phyloP scores from a whole-genome alignment of 2,329 filamentous ascomycete species.

The Neopestalotiopsis sp. region DNA sequence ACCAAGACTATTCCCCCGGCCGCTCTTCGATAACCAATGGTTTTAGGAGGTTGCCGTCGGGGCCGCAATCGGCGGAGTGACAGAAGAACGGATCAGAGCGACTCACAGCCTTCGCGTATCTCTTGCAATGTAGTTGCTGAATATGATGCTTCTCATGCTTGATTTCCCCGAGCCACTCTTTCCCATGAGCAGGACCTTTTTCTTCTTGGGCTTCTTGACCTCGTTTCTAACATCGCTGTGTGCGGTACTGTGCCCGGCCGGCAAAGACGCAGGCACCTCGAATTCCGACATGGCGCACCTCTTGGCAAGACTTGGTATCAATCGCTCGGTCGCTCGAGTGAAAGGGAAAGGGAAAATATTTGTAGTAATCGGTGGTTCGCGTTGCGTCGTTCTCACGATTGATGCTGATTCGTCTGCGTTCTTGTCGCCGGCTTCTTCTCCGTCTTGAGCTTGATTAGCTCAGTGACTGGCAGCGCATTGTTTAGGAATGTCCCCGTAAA shows the following conservation, averaged over 20 bases:
- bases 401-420: background rate
- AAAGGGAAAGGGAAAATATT: too few species aligned
- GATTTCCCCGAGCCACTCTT: constrained; percentile 98
- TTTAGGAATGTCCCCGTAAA: background rate
- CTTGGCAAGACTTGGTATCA: background rate
- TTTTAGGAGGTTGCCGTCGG: constrained; percentile 4
- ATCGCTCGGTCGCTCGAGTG: background rate
- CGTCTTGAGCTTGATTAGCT: background rate
- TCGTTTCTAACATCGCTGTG: constrained; percentile 49
- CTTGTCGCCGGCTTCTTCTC: background rate
- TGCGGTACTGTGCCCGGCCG: constrained; percentile 16
- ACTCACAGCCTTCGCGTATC: constrained; percentile 82
- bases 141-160: constrained; percentile 98
- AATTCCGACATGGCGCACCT: constrained; percentile 30
- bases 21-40: background rate
- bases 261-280: constrained; percentile 31
- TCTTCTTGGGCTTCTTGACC: constrained; percentile 77
- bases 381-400: background rate
- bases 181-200: constrained; percentile 88
- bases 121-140: constrained; percentile 97
- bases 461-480: background rate
- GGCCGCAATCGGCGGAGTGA: background rate
- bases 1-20: background rate
- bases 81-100: background rate
- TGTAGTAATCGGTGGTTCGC: too few species aligned